Conservation (phyloP, 2,329 filamentous ascomycete species). For the Rutstroemia sp. region DNA sequence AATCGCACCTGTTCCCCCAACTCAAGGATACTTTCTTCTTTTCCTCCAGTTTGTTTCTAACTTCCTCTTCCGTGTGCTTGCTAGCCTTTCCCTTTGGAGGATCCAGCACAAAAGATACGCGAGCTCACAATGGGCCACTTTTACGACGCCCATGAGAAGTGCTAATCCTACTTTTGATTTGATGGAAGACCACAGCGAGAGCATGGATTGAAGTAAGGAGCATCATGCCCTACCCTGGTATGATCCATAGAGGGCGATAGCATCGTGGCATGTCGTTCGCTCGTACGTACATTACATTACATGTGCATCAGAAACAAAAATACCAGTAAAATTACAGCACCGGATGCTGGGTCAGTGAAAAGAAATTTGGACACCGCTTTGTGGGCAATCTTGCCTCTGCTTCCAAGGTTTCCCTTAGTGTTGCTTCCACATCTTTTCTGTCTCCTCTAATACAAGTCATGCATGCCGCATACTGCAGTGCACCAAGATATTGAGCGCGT, state of each 20-base stretch:
- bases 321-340: neutral
- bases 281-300: neutral
- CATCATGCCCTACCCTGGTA: neutral
- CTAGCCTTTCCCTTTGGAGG: too few species aligned
- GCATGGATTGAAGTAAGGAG: too few species aligned
- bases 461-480: conserved; percentile 10
- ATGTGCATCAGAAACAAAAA: neutral
- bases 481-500: conserved; percentile 5
- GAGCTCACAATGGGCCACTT: too few species aligned
- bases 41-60: neutral
- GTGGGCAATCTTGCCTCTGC: neutral
- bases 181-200: too few species aligned
- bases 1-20: neutral
- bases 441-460: conserved; percentile 1
- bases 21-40: neutral
- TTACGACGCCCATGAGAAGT: too few species aligned
- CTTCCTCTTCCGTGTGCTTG: too few species aligned
- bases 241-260: neutral
- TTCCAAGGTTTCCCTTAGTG: neutral
- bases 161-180: too few species aligned
- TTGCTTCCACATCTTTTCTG: neutral
- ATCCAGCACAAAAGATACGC: too few species aligned
- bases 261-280: neutral
- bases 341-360: neutral
- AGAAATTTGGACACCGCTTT: neutral